phyloP scores from a whole-genome alignment of 2,329 filamentous ascomycete species.

The Sarocladium kiliense region DNA sequence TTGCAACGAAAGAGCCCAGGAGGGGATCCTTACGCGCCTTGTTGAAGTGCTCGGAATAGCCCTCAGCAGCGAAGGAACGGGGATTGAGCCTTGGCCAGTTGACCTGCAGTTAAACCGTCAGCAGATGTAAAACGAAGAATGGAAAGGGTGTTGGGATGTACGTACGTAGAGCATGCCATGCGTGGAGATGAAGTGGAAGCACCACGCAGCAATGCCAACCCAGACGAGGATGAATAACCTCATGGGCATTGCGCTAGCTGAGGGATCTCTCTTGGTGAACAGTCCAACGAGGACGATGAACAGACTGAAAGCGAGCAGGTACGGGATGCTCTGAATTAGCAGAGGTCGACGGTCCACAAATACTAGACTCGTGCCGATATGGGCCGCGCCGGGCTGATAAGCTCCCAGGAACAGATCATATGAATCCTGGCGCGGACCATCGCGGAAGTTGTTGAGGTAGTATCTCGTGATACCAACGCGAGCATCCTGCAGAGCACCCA shows the following conservation, averaged over 20 bases:
- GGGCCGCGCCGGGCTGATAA: slow-evolving; percentile 70
- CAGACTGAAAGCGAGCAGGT: slow-evolving; percentile 77
- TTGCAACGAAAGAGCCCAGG: slow-evolving; percentile 63
- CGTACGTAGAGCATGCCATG: slow-evolving; percentile 95
- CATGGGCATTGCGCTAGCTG: slow-evolving; percentile 73
- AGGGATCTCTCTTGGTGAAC: slow-evolving; percentile 66
- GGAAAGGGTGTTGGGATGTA: slow-evolving; percentile 20
- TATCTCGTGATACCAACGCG: slow-evolving; percentile 88
- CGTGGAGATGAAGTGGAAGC: slow-evolving; percentile 68
- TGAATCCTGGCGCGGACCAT: slow-evolving; percentile 89
- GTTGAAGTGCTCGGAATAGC: slow-evolving; percentile 79
- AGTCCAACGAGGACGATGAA: slow-evolving; percentile 76
- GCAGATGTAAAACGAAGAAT: not conserved
- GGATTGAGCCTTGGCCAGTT: slow-evolving; percentile 98
- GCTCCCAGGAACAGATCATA: slow-evolving; percentile 91
- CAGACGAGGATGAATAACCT: slow-evolving; percentile 79
- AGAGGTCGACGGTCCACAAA: slow-evolving; percentile 84
- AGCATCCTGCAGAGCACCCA: slow-evolving; percentile 78
- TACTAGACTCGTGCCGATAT: slow-evolving; percentile 65
- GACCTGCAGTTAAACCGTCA: slow-evolving; percentile 51
- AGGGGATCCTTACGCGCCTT: slow-evolving; percentile 79
- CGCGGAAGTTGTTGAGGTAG: slow-evolving; percentile 87
- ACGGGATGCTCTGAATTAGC: slow-evolving; percentile 89
- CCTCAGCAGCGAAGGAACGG: slow-evolving; percentile 77
- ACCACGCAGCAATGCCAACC: slow-evolving; percentile 64